A percentile compares a stretch with the other conserved stretches of the same genome.
Evolutionary conservation across 441 rosid genomes (phyloP).

Genomic region (Mallotus repandus): DNA sequence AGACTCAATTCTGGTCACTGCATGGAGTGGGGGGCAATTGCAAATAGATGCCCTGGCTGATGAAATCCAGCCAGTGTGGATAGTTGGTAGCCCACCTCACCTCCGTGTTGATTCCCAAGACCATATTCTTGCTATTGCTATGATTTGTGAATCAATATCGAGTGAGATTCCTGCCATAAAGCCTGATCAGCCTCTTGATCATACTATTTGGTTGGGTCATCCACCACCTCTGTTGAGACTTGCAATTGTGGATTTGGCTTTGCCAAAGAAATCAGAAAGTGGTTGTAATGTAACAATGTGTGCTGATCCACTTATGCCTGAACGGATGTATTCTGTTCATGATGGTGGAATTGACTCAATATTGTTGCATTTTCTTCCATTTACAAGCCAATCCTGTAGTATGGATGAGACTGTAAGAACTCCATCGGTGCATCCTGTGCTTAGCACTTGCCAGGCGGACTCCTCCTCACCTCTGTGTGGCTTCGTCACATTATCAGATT

Average conservation of each 20-base stretch:
- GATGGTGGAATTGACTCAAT: conserved; percentile 86
- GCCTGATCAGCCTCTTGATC: conserved; percentile 59
- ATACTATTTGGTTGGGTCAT: conserved; percentile 79
- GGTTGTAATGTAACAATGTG: conserved; percentile 51
- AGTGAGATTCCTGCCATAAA: conserved; percentile 46
- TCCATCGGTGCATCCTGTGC: conserved; percentile 85
- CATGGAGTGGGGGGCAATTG: conserved; percentile 95
- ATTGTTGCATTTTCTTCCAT: conserved; percentile 91
- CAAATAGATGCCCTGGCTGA: conserved; percentile 94
- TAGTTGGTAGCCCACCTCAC: conserved; percentile 63
- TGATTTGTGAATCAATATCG: conserved; percentile 77
- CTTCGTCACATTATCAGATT: conserved; percentile 67
- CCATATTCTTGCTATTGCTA: conserved; percentile 68
- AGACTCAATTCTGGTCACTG: conserved; percentile 87
- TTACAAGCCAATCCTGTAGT: conserved; percentile 74
- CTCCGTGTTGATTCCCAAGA: conserved; percentile 60
- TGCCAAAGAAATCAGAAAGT: conserved; percentile 54
- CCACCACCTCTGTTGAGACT: conserved; percentile 89
- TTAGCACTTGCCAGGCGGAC: conserved; percentile 79
- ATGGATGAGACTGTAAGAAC: conserved; percentile 66
- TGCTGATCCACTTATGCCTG: conserved; percentile 74
- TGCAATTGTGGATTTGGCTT: conserved; percentile 90
- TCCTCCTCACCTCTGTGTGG: conserved; percentile 58
- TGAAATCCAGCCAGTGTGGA: conserved; percentile 98
- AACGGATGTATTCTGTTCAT: conserved; percentile 77